Conservation (phyloP, 768 basidiomycete species). For the Suillus variegatus region DNA sequence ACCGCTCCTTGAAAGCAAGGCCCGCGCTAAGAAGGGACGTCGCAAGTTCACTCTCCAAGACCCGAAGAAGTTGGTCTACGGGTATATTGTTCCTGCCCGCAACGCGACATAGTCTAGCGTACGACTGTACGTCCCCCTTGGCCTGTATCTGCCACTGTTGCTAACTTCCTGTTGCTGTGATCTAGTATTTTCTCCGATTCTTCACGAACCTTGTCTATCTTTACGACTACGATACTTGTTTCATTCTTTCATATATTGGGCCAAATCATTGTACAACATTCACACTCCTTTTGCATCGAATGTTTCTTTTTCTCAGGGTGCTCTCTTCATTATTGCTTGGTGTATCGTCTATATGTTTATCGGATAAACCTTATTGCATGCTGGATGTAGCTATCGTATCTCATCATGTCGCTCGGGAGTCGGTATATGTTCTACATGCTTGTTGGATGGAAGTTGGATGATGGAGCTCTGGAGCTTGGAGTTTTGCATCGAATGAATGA, state of each 20-base stretch:
- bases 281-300: not conserved
- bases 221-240: not conserved
- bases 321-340: not conserved
- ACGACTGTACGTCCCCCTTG: too few relatives aligned
- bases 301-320: not conserved
- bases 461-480: not conserved
- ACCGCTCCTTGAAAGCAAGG: too few relatives aligned
- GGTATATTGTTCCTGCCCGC: not conserved
- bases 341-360: not conserved
- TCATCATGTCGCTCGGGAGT: not conserved
- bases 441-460: not conserved
- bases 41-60: too few relatives aligned
- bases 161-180: not conserved
- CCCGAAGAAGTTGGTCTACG: not conserved
- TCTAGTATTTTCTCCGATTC: not conserved
- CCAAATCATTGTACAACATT: not conserved
- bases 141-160: not conserved
- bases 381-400: not conserved
- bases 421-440: not conserved
- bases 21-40: too few relatives aligned
- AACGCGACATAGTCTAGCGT: too few relatives aligned
- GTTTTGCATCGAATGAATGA: not conserved
- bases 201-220: not conserved
- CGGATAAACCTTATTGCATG: not conserved
- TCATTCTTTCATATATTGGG: not conserved